phyloP scores from a whole-genome alignment of 306 rosid genomes.

The Rosa lucieae region DNA sequence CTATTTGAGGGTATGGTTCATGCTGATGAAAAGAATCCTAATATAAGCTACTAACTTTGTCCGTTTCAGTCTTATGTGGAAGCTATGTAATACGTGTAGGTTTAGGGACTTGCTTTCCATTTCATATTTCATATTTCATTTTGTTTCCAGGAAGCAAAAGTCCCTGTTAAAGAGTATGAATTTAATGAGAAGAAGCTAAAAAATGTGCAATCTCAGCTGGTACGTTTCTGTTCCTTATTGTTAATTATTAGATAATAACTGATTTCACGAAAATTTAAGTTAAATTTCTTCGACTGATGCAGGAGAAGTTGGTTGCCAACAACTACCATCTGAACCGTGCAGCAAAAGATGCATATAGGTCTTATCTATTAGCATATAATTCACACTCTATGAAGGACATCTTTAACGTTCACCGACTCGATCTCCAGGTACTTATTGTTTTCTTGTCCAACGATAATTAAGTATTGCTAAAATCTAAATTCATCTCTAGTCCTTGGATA shows the following conservation, averaged over 20 bases:
- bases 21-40: not conserved
- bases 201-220: slow-evolving; percentile 86
- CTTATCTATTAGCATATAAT: slow-evolving; percentile 78
- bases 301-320: slow-evolving; percentile 78
- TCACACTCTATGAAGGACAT: slow-evolving; percentile 95
- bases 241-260: slow-evolving; percentile 8
- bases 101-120: slow-evolving; percentile 1
- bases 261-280: not conserved
- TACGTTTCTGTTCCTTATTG: slow-evolving; percentile 27
- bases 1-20: slow-evolving; percentile 65
- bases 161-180: slow-evolving; percentile 76
- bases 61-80: not conserved
- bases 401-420: slow-evolving; percentile 84
- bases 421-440: slow-evolving; percentile 60
- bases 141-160: slow-evolving; percentile 70
- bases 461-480: not conserved
- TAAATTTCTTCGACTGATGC: slow-evolving; percentile 32
- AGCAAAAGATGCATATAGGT: slow-evolving; percentile 89
- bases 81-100: not conserved
- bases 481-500: not conserved
- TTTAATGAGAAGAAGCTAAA: slow-evolving; percentile 70
- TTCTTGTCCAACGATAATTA: not conserved
- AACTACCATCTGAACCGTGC: slow-evolving; percentile 69
- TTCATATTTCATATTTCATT: not conserved
- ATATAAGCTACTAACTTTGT: not conserved